Evolutionary conservation across 2,329 filamentous ascomycete species (phyloP).

Genomic region (Ustulina deusta): DNA sequence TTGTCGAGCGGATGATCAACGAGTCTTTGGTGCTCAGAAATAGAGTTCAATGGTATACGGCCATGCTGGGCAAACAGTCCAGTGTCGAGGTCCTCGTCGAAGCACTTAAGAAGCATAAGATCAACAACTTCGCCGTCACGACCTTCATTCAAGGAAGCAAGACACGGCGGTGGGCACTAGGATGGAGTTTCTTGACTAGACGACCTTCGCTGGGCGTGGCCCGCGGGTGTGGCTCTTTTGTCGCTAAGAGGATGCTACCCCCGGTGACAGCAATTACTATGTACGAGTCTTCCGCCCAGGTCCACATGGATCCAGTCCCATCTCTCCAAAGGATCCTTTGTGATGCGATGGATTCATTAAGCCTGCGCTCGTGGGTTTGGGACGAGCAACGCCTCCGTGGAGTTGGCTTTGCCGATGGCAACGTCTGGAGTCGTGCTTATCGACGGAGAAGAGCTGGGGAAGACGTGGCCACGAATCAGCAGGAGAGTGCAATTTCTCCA

Average conservation of each 20-base stretch:
- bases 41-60: slow-evolving; percentile 86
- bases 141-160: slow-evolving; percentile 81
- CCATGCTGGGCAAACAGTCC: slow-evolving; percentile 86
- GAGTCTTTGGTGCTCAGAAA: slow-evolving; percentile 73
- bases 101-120: slow-evolving; percentile 64
- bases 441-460: slow-evolving; percentile 67
- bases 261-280: slow-evolving; percentile 55
- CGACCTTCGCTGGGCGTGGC: slow-evolving; percentile 66
- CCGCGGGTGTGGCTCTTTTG: slow-evolving; percentile 57
- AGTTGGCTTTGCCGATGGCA: slow-evolving; percentile 72
- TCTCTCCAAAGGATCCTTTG: slow-evolving; percentile 52
- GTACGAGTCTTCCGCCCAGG: slow-evolving; percentile 52
- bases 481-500: slow-evolving; percentile 28
- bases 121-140: slow-evolving; percentile 85
- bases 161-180: slow-evolving; percentile 88
- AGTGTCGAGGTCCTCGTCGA: slow-evolving; percentile 74
- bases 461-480: slow-evolving; percentile 38
- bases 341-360: slow-evolving; percentile 64
- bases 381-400: slow-evolving; percentile 65
- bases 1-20: slow-evolving; percentile 76
- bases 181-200: slow-evolving; percentile 81
- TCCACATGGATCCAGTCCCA: slow-evolving; percentile 15
- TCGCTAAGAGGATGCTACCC: slow-evolving; percentile 60
- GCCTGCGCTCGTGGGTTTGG: slow-evolving; percentile 74
- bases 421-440: slow-evolving; percentile 84